Base-by-base conservation (phyloP, 202 grass and related monocot genomes). In the Zizania palustris region DNA sequence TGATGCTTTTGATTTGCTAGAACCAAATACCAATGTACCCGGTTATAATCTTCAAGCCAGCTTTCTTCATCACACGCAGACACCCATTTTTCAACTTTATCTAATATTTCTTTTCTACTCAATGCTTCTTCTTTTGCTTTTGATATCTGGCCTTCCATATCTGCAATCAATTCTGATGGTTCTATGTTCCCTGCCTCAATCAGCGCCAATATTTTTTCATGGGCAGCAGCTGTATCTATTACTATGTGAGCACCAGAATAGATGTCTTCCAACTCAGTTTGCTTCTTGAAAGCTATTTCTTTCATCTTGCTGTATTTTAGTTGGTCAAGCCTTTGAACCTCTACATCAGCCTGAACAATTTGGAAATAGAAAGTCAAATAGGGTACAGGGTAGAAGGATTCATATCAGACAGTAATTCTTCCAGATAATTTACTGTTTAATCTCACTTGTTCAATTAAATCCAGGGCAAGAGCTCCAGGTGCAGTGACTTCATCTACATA, bases 281-380 rank as follows among this genome's bases (percentile, higher is more conserved):
- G 96, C 69, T 96, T 99, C 84, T 93, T 99, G 69, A 99, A 89
- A 84, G 96, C 92, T 51, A 99, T 99, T 82, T 99, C 96, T 79
- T 93, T 99, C 96, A 99, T 99, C 81, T 99, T 99, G 81, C 92
- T 99, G 22, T 89, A 89, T 89, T 99, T 99, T 64, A 99, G 78
- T 40, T 87, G 85, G 61, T 99, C 92, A 82, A 99, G 76, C 77
- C 92, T 96, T 92, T 99, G 85, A 66, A 99, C 96, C 75, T 99
- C 96, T 78, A 90, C 86, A 78, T 96, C 88, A 80, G 96, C 89
- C 96, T 99, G 77, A 68, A 85, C 59, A 86, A 79, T 54, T 63
- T 11, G 10, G 50, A 60, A 77, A 79, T 48, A 75, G 28, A 77
- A 81, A 64, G 73, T 28, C 38, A 88, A 68, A 87, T 38, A 15